Conservation (phyloP, 164 flowering plant species). For the Cinnamomum chago region DNA sequence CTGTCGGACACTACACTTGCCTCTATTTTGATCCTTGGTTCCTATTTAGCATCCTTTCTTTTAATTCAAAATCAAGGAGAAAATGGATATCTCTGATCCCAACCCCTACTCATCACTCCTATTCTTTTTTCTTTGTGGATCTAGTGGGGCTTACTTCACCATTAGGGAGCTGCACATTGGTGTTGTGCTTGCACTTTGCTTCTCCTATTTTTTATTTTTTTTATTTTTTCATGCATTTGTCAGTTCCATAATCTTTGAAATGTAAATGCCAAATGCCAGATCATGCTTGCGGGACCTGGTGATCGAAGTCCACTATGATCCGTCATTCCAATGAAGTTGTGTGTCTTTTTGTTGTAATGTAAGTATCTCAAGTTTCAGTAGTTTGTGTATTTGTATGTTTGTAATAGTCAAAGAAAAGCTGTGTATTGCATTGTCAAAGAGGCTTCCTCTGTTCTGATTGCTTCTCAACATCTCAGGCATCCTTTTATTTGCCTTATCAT, state of each 20-base stretch:
- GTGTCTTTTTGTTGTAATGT: constrained; percentile 1
- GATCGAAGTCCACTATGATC: constrained; percentile 1
- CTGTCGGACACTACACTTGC: too few relatives aligned
- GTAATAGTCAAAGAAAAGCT: not conserved
- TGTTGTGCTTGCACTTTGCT: not conserved
- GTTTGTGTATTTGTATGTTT: constrained; percentile 9
- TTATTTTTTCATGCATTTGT: not conserved
- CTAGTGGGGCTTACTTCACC: not conserved
- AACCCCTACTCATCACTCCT: not conserved
- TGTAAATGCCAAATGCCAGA: constrained; percentile 1
- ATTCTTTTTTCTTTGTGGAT: not conserved
- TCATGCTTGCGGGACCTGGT: constrained; percentile 5
- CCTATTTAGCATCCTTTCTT: too few relatives aligned
- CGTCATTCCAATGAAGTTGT: not conserved
- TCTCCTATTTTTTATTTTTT: too few relatives aligned
- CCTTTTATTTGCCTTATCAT: constrained; percentile 6
- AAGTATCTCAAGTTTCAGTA: constrained; percentile 5
- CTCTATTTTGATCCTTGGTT: too few relatives aligned
- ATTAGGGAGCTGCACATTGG: not conserved
- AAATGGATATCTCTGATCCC: not conserved
- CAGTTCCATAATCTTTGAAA: not conserved
- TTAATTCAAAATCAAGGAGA: too few relatives aligned
- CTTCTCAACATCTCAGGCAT: constrained; percentile 3
- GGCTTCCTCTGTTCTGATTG: constrained; percentile 5
- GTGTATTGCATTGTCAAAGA: constrained; percentile 1